A percentile compares a stretch with the other conserved stretches of the same genome.
Conservation (phyloP, 2,329 filamentous ascomycete genomes). For the Trichophyton rubrum region DNA sequence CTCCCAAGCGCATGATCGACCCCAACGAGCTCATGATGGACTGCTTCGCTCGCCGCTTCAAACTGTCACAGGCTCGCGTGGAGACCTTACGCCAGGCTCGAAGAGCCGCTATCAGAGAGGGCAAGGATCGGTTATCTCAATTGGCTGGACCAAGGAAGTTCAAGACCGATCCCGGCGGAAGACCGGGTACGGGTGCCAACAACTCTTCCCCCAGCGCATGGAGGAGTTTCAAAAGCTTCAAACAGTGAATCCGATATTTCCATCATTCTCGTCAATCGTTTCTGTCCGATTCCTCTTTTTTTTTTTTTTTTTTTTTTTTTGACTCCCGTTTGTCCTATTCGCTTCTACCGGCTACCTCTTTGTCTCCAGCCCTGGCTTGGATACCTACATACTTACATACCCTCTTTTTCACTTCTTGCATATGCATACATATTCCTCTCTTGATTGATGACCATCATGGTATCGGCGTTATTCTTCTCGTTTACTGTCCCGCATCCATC, state of each 20-base stretch:
- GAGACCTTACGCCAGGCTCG: slow-evolving; percentile 63
- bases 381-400: not conserved
- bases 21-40: slow-evolving; percentile 70
- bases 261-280: slow-evolving; percentile 11
- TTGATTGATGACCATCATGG: slow-evolving; percentile 4
- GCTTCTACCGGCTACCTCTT: not conserved
- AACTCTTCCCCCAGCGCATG: slow-evolving; percentile 11
- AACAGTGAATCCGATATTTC: slow-evolving; percentile 11
- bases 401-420: slow-evolving; percentile 3
- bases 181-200: slow-evolving; percentile 6
- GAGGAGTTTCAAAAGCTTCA: slow-evolving; percentile 14
- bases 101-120: slow-evolving; percentile 37
- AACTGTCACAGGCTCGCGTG: slow-evolving; percentile 69
- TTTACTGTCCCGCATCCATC: not conserved
- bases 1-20: slow-evolving; percentile 70
- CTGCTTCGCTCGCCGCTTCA: slow-evolving; percentile 66
- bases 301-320: not conserved
- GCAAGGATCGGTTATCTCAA: slow-evolving; percentile 29
- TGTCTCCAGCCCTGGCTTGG: not conserved
- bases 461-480: slow-evolving; percentile 1
- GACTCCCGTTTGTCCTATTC: not conserved
- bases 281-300: not conserved
- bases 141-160: slow-evolving; percentile 14
- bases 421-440: not conserved
- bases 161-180: slow-evolving; percentile 5